Evolutionary conservation across 352 stramenopile genomes (phyloP), one percentile per base, ranked within the genome.

Genomic region (Globisporangium spinosum): DNA sequence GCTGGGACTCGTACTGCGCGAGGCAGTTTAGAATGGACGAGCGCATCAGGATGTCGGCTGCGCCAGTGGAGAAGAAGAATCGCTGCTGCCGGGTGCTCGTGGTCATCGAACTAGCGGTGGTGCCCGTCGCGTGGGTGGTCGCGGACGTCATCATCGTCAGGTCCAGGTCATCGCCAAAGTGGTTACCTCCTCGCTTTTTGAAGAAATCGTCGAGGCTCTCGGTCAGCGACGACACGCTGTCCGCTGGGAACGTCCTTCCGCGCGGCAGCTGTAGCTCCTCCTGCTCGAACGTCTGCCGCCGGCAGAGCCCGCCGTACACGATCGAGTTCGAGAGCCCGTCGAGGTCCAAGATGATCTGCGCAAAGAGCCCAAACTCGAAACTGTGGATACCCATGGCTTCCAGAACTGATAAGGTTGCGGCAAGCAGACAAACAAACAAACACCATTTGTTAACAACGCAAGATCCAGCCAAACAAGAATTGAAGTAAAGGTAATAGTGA

Each of bases 281-380:
- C 3, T 65, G 20, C 15, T 58, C 54, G 20, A 71, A 70, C 1
- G 49, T 13, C 27, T 71, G 65, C 56, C 71, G 73, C n/a, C 70
- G 76, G 51, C 76, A 90, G 34, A 93, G 73, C 0, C 85, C 83
- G 20, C 82, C 83, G 66, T 90, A 91, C 22, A 93, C 77, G 38
- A 93, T 82, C 5, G 83, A 78, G 66, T 90, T 91, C 25, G 80
- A 89, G 57, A 93, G 83, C 0, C 83, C 85, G 29, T 90, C 85
- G 43, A 93, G 65, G 64, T 91, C 80, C 51, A 89, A 70, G 20
- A 91, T 77, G 40, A 89, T 76, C 56, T 90, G 81, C 49, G 81
- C 81, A 22, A 72, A 64, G 45, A 93, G 65, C 0, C 75, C 83
- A 32, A 85, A 49, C 51, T 63, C 68, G 40, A 88, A 72, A 58